Percentiles rank a stretch among this genome's conserved stretches.
Evolutionary conservation across 176 grass and related monocot genomes (phyloP).

Genomic region (Oryza nivara): DNA sequence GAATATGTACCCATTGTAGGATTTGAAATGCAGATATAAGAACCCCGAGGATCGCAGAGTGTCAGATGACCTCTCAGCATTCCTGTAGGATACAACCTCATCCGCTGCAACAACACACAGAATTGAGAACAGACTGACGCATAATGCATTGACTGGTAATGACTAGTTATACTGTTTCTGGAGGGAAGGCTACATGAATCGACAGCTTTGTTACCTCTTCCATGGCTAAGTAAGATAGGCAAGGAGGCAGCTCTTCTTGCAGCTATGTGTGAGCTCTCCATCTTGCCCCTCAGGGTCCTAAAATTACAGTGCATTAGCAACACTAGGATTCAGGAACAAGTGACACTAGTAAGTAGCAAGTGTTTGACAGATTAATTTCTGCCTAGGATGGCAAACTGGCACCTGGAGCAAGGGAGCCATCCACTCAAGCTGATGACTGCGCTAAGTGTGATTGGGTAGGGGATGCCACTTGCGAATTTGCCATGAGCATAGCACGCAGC

Average conservation of each 20-base stretch:
- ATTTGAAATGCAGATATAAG: slow-evolving; percentile 62
- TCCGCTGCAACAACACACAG: slow-evolving; percentile 52
- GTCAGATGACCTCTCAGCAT: slow-evolving; percentile 76
- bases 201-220: slow-evolving; percentile 57
- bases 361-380: neutral
- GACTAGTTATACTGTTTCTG: neutral
- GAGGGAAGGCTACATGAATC: neutral
- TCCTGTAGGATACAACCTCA: slow-evolving; percentile 81
- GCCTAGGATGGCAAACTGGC: neutral
- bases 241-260: slow-evolving; percentile 70
- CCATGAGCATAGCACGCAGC: slow-evolving; percentile 74
- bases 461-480: slow-evolving; percentile 65
- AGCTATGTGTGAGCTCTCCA: slow-evolving; percentile 73
- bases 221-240: slow-evolving; percentile 73
- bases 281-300: slow-evolving; percentile 75
- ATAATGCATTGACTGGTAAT: neutral
- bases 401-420: slow-evolving; percentile 98
- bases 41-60: slow-evolving; percentile 69
- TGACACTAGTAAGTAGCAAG: neutral
- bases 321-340: neutral
- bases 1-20: slow-evolving; percentile 71
- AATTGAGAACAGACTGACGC: neutral
- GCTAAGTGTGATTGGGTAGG: slow-evolving; percentile 71
- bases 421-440: slow-evolving; percentile 75
- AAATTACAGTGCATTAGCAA: neutral